A percentile compares a stretch with the other conserved stretches of the same genome.
Conservation (phyloP, 352 stramenopile genomes). For the Globisporangium orthogonon region DNA sequence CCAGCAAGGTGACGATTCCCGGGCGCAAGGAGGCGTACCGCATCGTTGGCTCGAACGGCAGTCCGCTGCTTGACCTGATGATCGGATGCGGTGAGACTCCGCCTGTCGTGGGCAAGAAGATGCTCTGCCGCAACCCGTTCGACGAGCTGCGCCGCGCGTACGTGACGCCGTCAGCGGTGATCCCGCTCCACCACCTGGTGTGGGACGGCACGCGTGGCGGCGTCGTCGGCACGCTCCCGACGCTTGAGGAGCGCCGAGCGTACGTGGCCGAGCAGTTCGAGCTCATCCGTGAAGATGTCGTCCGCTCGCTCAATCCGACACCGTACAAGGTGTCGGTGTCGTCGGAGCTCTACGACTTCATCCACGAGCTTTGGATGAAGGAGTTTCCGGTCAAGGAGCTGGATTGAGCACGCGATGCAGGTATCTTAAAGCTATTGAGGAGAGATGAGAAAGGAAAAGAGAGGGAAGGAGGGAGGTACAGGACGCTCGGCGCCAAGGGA, state of each 20-base stretch:
- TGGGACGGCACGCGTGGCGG: conserved; percentile 87
- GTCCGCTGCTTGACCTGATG: conserved; percentile 90
- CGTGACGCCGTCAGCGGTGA: conserved; percentile 89
- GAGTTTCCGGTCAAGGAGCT: conserved; percentile 85
- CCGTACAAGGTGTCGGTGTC: conserved; percentile 93
- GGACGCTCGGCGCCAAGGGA: not conserved
- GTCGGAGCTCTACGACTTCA: conserved; percentile 87
- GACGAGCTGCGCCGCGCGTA: conserved; percentile 91
- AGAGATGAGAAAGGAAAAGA: conserved; percentile 1
- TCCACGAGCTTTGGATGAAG: conserved; percentile 95
- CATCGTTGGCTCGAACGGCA: conserved; percentile 84
- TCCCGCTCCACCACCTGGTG: conserved; percentile 86
- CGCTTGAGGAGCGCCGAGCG: conserved; percentile 69
- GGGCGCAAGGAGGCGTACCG: conserved; percentile 89
- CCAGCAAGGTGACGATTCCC: conserved; percentile 94
- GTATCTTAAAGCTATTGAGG: conserved; percentile 18
- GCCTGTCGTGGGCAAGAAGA: conserved; percentile 78
- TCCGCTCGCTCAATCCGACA: conserved; percentile 94
- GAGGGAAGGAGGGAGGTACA: conserved; percentile 1
- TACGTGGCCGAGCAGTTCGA: conserved; percentile 91
- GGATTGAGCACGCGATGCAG: conserved; percentile 12
- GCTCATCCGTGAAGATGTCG: conserved; percentile 91
- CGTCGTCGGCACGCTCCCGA: conserved; percentile 55
- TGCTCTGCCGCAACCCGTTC: conserved; percentile 96
- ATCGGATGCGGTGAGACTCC: conserved; percentile 76